phyloP scores from a whole-genome alignment of 192 early-diverging fungal genomes.

The Anaeromyces robustus region DNA sequence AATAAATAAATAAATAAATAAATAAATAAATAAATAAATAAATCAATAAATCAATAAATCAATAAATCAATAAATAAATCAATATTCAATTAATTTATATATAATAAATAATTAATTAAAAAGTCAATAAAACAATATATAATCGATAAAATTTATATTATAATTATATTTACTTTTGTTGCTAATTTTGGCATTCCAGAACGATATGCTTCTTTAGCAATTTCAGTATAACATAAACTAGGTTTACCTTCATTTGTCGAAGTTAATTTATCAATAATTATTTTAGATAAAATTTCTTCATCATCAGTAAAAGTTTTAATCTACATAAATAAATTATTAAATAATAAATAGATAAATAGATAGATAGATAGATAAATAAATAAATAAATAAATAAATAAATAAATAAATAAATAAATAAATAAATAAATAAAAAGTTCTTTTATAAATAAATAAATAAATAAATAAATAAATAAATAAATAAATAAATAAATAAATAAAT shows the following conservation, averaged over 20 bases:
- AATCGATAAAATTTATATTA: background rate
- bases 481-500: too few species aligned
- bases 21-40: too few species aligned
- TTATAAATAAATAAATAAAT: conserved; percentile 5
- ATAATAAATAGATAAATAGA: conserved; percentile 5
- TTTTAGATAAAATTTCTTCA: conserved; percentile 67
- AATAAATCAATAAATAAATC: too few species aligned
- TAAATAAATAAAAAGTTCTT: background rate
- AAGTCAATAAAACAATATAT: conserved; percentile 1
- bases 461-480: background rate
- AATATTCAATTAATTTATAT: too few species aligned
- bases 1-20: background rate
- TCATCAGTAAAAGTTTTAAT: conserved; percentile 70
- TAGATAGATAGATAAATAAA: background rate
- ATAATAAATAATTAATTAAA: background rate
- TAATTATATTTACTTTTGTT: conserved; percentile 33
- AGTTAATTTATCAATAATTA: conserved; percentile 60
- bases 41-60: too few species aligned
- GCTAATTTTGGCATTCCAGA: conserved; percentile 72
- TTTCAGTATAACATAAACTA: conserved; percentile 74
- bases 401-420: background rate
- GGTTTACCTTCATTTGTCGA: conserved; percentile 21
- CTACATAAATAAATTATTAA: conserved; percentile 9
- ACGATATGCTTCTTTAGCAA: conserved; percentile 78
- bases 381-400: too few species aligned